Evolutionary conservation across 306 rosid genomes (phyloP), one percentile per base, ranked within the genome.

Genomic region (Dalbergia cultrata): DNA sequence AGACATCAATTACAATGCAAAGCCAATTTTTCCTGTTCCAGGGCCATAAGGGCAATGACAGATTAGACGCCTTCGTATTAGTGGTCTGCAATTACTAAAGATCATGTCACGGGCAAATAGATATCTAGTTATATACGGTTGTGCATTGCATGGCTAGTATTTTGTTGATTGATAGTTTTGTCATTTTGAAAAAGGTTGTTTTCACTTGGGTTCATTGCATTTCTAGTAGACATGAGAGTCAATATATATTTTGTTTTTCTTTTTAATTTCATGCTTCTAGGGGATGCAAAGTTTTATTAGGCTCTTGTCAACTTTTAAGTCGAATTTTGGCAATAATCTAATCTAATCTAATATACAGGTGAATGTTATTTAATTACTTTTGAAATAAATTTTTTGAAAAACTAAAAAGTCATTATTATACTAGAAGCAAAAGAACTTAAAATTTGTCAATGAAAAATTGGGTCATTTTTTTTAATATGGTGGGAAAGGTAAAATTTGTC

Each of bases 91-190:
- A 54, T 9, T 9, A 60, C 22, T 47, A 34, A 9, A 64, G 21
- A 79, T 58, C 76, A 58, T 44, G 72, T 77, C 81, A 75, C 33
- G 12, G 72, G 17, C 21, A 19, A 7, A 18, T 35, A 34, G 37
- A 62, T 34, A 7, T 64, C 12, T 50, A 49, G n/a, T n/a, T 19
- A 26, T 22, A 22, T 1, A 22, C 26, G 26, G 18, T 47, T 11
- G 45, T 75, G 62, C 5, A 31, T 35, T 76, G 31, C 73, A 34
- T 53, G 5, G 17, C n/a, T 1, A 72, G 12, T 72, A 45, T 59
- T 61, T 58, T 64, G 54, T 66, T 81, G 54, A 56, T 73, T 63
- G 41, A 63, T 14, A 63, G 17, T 75, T 47, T 75, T 76, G 80
- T 76, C 72, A 49, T 56, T 73, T 80, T 54, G 54, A 33, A 44